These are phyloP conservation scores for Anthostomella pinea DNA, from an alignment of 2,329 filamentous ascomycete species.

Conservation along the genomic window DNA sequence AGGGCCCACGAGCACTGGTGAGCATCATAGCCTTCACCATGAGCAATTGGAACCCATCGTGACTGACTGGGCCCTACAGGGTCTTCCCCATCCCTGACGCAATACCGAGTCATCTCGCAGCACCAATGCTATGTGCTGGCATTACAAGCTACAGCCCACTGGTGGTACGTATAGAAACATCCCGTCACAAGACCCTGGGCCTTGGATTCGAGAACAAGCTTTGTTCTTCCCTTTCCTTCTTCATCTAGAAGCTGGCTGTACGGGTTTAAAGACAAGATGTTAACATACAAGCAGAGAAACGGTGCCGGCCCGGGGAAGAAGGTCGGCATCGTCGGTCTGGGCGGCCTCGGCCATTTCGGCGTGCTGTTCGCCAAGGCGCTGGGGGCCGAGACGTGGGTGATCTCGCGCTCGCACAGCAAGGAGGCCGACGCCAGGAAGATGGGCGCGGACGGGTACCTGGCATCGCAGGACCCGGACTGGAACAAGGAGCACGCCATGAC, in stretches of 20 bases:
- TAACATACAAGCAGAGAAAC: no score
- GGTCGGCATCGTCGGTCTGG: slow-evolving; percentile 71
- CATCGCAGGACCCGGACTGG: slow-evolving; percentile 57
- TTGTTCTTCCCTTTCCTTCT: no score
- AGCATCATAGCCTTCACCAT: slow-evolving; percentile 9
- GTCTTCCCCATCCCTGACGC: slow-evolving; percentile 73
- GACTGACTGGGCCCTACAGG: slow-evolving; percentile 33
- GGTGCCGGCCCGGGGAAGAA: slow-evolving; percentile 76
- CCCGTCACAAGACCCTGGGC: no score
- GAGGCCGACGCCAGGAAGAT: slow-evolving; percentile 57
- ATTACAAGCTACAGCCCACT: slow-evolving; percentile 78
- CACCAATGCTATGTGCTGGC: slow-evolving; percentile 82
- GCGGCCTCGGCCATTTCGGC: slow-evolving; percentile 70
- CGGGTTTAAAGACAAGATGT: no score
- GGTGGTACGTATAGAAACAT: no score
- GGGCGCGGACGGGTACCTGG: slow-evolving; percentile 60
- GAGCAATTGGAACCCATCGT: no score
- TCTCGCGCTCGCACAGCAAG: slow-evolving; percentile 59
- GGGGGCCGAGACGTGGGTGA: slow-evolving; percentile 60
- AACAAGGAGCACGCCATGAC: slow-evolving; percentile 55
- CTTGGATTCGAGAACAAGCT: no score
- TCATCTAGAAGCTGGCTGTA: no score
- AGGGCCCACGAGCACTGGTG: slow-evolving; percentile 74
- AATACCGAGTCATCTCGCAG: slow-evolving; percentile 60
- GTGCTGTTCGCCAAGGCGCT: slow-evolving; percentile 68